Base-by-base conservation (phyloP, 2,329 filamentous ascomycete species). In the Paecilomyces formosus region DNA sequence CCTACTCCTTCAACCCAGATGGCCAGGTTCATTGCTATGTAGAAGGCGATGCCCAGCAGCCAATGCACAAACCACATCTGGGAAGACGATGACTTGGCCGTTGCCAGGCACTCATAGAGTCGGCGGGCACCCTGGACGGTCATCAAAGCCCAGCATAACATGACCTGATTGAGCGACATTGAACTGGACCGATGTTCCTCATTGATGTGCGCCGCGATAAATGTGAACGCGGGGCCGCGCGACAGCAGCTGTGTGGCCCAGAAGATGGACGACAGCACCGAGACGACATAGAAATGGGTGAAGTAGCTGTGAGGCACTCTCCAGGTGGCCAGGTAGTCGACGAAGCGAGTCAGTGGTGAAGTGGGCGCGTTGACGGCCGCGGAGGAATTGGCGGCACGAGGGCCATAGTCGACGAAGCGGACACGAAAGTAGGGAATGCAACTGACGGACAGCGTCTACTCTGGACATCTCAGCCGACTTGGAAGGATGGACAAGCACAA, bases 241-340 rank as follows among this genome's bases (percentile, higher is more conserved):
- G 68, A 74, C 24, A 83, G 63, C 57, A 88, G 82, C 72, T 92
- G 87, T 64, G 75, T 73, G 0, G 81, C 83, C 91, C 92, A 97
- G 71, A 92, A 88, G 3, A 85, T 67, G 0, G 90, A 92, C 60
- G 84, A 86, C 1, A 78, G 69, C 3, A 92, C 76, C 3, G 90
- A 93, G 35, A 86, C 72, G 56, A 89, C 69, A 72, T 99, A 97
- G 76, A 96, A 97, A 66, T 94, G 89, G 51, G 81, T 82, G 73
- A 97, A 97, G 86, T 90, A 97, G 61, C 83, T 83, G 75, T 97
- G 94, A 22, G 93, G 92, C 35, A 97, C 88, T 69, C 84, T 83
- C 64, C 82, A 72, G 39, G 72, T 75, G 33, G 83, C 80, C 21
- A 83, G 67, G 58, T 69, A 70, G 65, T 86, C 83, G 60, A 85